Base-by-base conservation (phyloP, 2,329 filamentous ascomycete species). In the Penicillium rolfsii region DNA sequence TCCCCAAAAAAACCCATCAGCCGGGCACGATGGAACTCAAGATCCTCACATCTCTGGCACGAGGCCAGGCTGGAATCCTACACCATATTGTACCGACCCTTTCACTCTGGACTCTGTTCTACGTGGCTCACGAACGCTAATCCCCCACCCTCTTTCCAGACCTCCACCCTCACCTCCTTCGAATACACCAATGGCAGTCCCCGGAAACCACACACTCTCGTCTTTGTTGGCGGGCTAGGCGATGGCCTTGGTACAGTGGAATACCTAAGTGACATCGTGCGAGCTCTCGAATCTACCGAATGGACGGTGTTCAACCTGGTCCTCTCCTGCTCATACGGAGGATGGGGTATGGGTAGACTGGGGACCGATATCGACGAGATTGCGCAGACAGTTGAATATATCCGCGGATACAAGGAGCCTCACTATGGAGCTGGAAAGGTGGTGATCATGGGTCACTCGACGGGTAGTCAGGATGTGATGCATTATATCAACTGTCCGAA, bases 361-460 rank as follows among this genome's bases (percentile, higher is more conserved):
- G 73, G 77, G 11, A 77, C 79, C 57, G 85, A 88, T 66, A 83
- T 82, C 1, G 72, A 77, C 33, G 84, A 87, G 62, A 74, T 87
- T 12, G 80, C 74, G 0, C 71, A 77, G 53, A 81, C 82, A 50
- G 80, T 87, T 0, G 59, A 73, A 5, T 85, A 86, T 62, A 79
- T 86, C 63, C 75, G 73, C 7, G 54, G 68, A 0, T 72, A 75
- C 48, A 78, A 78, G 58, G 60, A 63, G 9, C 61, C 64, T 2
- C 59, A 64, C 26, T 67, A 64, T 43, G 64, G 64, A 1, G 3
- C 80, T 3, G 80, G 79, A 1, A 86, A 85, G 52, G 73, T 90
- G 7, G 84, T 89, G 14, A 72, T 90, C 3, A 86, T 90, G 84
- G 88, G 88, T 2, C 86, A 89, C 66, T 87, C 84, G 4, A 90